Evolutionary conservation across 73 alveolate species (phyloP), one percentile per base, ranked within the genome.

Genomic region (Breviolum minutum): DNA sequence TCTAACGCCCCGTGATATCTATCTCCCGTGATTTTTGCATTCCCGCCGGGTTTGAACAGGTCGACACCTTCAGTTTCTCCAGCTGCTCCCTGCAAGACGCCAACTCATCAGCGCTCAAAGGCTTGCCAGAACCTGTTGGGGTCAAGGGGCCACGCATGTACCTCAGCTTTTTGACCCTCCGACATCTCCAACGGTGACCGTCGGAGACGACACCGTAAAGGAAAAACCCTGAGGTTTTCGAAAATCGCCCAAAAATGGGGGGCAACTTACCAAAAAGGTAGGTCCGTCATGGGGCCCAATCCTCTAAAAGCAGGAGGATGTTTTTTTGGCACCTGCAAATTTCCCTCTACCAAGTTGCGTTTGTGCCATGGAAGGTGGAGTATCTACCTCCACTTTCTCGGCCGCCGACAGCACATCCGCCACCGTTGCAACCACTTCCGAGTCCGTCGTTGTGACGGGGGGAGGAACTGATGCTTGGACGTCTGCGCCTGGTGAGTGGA

Each of bases 81-180:
- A 88, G 84, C 61, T 88, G 61, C 85, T 88, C 85, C 48, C 71
- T 32, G 69, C 95, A 88, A 30, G 95, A 83, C 11, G 74, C 95
- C 85, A 88, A 60, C 85, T 88, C 95, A 68, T 66, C 95, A 14
- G 95, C 95, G 14, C 68, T 88, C 63, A 88, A 73, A 22, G 95
- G 95, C 84, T 88, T 88, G 9, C 95, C 95, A 6, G 86, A 68
- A 7, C 95, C 95, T 26, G 95, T 66, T 0, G 85, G 69, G 5
- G 95, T 88, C 85, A 88, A 16, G 30, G 95, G 95, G 11, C 95
- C 95, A 26, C 95, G 95, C 95, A 88, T 88, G 85, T 80, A 80
- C 66, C 88, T 80, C n/a, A n/a, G n/a, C n/a, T n/a, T n/a, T n/a
- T n/a, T n/a, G n/a, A n/a, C n/a, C n/a, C n/a, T n/a, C n/a, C n/a